phyloP scores from a whole-genome alignment of 257 asterid species.

The Solanum raphanifolium region DNA sequence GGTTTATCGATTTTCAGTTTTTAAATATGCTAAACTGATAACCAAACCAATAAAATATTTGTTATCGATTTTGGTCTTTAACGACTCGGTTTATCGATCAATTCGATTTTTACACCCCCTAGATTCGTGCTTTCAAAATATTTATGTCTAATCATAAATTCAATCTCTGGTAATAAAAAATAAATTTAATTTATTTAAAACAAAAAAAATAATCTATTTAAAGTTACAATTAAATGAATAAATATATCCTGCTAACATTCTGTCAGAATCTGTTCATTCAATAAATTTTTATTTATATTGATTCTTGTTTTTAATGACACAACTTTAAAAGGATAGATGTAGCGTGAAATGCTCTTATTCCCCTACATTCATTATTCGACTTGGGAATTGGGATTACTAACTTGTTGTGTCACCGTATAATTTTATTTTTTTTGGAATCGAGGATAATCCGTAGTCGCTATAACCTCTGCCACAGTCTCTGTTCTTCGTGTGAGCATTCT shows the following conservation, averaged over 20 bases:
- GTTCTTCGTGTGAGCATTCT: too few relatives aligned
- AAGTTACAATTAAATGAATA: not conserved
- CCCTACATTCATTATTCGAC: not conserved
- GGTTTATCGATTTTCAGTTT: too few relatives aligned
- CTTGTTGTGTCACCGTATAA: not conserved
- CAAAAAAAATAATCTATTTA: not conserved
- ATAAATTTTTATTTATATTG: not conserved
- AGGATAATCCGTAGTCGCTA: rapidly evolving
- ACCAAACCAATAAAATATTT: too few relatives aligned
- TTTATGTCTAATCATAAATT: not conserved
- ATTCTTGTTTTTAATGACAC: not conserved
- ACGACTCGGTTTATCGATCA: too few relatives aligned
- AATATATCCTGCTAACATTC: not conserved
- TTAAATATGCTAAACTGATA: too few relatives aligned
- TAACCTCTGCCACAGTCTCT: too few relatives aligned
- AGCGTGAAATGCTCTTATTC: not conserved
- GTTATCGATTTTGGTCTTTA: too few relatives aligned
- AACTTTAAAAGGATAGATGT: not conserved
- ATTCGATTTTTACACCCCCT: too few relatives aligned
- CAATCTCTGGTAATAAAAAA: too few relatives aligned
- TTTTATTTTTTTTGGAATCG: too few relatives aligned
- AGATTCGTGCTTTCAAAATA: too few relatives aligned
- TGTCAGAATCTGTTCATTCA: not conserved
- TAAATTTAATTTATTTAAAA: too few relatives aligned
- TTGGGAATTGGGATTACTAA: not conserved